Evolutionary conservation across 768 basidiomycete species (phyloP).

Genomic region (Pleurotus djamor): DNA sequence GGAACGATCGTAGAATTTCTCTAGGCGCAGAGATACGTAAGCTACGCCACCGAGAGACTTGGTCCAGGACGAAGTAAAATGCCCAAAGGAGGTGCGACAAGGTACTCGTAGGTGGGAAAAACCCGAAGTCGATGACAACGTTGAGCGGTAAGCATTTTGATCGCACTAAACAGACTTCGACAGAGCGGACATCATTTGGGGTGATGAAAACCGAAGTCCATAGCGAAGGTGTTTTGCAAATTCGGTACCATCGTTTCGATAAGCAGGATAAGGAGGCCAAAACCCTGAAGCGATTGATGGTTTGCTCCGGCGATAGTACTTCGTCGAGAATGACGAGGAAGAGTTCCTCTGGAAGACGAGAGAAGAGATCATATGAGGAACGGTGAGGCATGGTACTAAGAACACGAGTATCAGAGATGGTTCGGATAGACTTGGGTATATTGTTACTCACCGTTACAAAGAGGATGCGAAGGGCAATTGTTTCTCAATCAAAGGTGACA

Average conservation of each 20-base stretch:
- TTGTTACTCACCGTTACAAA: not conserved
- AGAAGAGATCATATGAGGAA: not conserved
- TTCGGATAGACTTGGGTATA: no score
- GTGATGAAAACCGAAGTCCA: slow-evolving; percentile 1
- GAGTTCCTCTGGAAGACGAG: not conserved
- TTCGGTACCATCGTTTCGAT: slow-evolving; percentile 1
- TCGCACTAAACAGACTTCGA: not conserved
- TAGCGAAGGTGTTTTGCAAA: not conserved
- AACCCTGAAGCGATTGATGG: not conserved
- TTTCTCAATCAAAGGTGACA: not conserved
- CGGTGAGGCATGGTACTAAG: no score
- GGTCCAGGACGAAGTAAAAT: not conserved
- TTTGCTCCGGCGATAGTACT: not conserved
- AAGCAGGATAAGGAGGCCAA: not conserved
- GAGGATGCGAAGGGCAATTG: not conserved
- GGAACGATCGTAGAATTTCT: not conserved
- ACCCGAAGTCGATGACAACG: not conserved
- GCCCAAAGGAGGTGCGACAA: not conserved
- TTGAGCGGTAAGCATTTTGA: not conserved
- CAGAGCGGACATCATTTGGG: not conserved
- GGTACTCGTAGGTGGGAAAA: not conserved
- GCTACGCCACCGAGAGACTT: not conserved
- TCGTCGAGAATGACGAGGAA: not conserved
- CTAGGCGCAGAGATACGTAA: slow-evolving; percentile 3
- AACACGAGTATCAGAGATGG: no score